Base-by-base conservation (phyloP, 163 green algal genomes). In the Prototheca stagnorum region DNA sequence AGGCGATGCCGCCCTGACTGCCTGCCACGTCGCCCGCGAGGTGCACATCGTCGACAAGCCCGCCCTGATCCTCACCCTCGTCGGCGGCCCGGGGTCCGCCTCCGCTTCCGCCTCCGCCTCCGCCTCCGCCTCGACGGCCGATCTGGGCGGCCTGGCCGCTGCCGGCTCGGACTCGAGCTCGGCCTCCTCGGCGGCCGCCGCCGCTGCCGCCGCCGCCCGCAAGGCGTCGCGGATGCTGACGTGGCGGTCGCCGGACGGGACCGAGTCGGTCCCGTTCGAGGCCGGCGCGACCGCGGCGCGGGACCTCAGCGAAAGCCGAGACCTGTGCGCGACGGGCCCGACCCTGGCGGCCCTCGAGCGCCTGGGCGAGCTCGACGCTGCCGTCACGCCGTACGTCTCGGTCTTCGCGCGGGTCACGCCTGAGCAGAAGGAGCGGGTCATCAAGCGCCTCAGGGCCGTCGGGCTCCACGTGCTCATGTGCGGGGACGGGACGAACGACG, bases 401-500 rank as follows among this genome's bases (percentile, higher is more conserved):
- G 89, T 98, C 31, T 99, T 91, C 68, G 90, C 90, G 7, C 71
- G 90, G 4, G 82, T 91, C 37, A 80, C 80, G 1, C 90, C 90
- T 3, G 86, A 98, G 46, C 88, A 98, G 58, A 99, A 99, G 73
- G 90, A 97, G 72, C 57, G 82, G 21, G 78, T 98, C 12, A 59
- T 99, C 21, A 79, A 75, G 22, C 78, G 70, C 25, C 68, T 98
- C 44, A 70, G 78, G 6, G 57, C 47, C 3, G 54, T 52, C 5
- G 84, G 82, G 27, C 69, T 68, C 49, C 71, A 62, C 0, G 89
- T 85, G 25, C 78, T 98, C 12, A 99, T 99, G 90, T 95, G 85
- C 56, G 90, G 90, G 11, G 90, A 99, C 54, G 90, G 90, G 39
- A 96, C 90, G 40, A 99, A 99, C 62, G 90, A 99, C 47, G 90